Evolutionary conservation across 208 protist genomes (phyloP), one percentile per base, ranked within the genome.

Genomic region (Crithidia expoeki): DNA sequence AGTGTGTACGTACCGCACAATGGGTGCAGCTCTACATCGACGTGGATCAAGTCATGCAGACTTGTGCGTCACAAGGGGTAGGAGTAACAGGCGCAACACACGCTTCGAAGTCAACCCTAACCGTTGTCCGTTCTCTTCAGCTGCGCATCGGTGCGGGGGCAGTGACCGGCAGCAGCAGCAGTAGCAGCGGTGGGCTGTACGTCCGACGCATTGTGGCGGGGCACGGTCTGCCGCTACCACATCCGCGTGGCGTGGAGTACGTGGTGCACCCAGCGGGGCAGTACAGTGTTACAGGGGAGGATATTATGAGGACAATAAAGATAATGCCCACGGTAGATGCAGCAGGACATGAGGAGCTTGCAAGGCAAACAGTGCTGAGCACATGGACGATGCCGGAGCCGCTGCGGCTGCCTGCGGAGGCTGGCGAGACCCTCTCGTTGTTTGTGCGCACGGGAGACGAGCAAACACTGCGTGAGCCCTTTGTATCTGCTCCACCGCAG

Each of bases 1-100:
- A 58, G 12, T 87, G 85, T 59, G 59, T 86, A 16, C 59, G 58
- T 7, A 74, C 70, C 10, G 83, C 85, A 7, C 69, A 81, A 64
- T 94, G 89, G 89, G 64, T 74, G 56, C 86, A 90, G 58, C 68
- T 92, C n/a, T 88, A 84, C 40, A 67, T 93, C 4, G 85, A 92
- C 44, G 61, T 92, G 0, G 74, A 80, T 6, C 40, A 38, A 16
- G 65, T 94, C 3, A 51, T 89, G 51, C 72, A 73, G 4, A 16
- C 56, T 1, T 77, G 85, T 28, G 73, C 50, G 30, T 21, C 36
- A 12, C 53, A 56, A 4, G 64, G 63, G 5, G 72, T 40, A 21
- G 53, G 44, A 16, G n/a, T 52, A 30, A 34, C 51, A 17, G 28
- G 12, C n/a, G 38, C 11, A 4, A 19, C 60, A 42, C 12, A 4